phyloP scores from a whole-genome alignment of 352 stramenopile genomes.

The Pythium angustatum region DNA sequence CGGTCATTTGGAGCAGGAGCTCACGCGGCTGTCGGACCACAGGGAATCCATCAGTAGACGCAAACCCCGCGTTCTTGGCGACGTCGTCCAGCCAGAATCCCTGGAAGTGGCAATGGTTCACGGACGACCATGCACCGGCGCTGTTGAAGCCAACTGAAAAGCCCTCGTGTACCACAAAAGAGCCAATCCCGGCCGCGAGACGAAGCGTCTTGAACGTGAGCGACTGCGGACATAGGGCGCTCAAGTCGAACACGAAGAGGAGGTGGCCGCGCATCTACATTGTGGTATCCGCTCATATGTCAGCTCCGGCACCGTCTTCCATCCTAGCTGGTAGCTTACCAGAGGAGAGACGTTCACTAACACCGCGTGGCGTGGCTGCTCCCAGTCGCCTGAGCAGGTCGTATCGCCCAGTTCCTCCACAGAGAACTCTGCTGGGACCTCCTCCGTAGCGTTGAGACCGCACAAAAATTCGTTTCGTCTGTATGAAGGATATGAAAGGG shows the following conservation, averaged over 20 bases:
- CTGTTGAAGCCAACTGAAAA: constrained; percentile 73
- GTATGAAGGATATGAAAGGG: neutral
- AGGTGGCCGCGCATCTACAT: constrained; percentile 62
- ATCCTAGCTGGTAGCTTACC: constrained; percentile 29
- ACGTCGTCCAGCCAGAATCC: constrained; percentile 49
- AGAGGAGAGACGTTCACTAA: constrained; percentile 73
- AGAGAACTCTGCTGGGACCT: neutral
- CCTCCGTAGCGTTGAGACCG: constrained; percentile 1
- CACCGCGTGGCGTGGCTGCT: constrained; percentile 28
- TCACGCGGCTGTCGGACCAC: constrained; percentile 39
- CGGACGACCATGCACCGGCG: constrained; percentile 70
- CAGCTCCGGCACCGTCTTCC: neutral
- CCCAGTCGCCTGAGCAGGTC: neutral
- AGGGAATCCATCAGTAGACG: constrained; percentile 47
- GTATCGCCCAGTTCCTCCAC: constrained; percentile 1
- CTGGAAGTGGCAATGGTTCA: constrained; percentile 80
- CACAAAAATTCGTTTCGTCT: constrained; percentile 53
- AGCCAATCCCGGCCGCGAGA: constrained; percentile 26
- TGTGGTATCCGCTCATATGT: neutral
- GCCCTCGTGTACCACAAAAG: constrained; percentile 33
- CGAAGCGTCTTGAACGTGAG: constrained; percentile 10
- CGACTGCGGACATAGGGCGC: constrained; percentile 9
- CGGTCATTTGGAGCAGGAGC: constrained; percentile 29
- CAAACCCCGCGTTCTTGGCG: neutral
- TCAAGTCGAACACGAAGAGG: constrained; percentile 55